phyloP scores from a whole-genome alignment of 1,284 basidiomycete species.

The Marasmius oreades region DNA sequence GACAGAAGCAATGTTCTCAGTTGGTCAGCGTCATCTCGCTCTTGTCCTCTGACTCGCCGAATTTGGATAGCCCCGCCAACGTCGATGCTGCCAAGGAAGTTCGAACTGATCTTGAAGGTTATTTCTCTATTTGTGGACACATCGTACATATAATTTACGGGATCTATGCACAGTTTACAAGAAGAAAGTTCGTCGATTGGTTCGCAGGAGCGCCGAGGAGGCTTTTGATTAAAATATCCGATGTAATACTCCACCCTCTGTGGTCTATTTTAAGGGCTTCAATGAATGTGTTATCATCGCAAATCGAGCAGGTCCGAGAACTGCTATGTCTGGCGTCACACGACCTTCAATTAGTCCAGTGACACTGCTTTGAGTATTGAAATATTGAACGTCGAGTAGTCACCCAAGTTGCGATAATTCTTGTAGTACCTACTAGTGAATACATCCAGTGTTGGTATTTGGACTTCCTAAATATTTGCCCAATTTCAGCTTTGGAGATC shows the following conservation, averaged over 20 bases:
- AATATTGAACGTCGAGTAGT: no score
- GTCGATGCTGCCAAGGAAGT: constrained; percentile 95
- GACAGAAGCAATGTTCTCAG: constrained; percentile 46
- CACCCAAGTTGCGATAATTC: no score
- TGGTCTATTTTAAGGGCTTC: no score
- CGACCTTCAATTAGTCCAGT: no score
- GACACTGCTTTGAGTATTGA: no score
- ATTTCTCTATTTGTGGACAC: constrained; percentile 18
- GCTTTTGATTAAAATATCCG: constrained; percentile 56
- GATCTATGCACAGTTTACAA: constrained; percentile 57
- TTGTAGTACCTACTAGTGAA: no score
- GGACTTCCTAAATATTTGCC: no score
- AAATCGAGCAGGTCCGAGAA: no score
- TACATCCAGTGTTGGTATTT: no score
- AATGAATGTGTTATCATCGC: no score
- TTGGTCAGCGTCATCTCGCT: constrained; percentile 96
- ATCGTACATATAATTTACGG: constrained; percentile 5
- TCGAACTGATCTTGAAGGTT: constrained; percentile 68
- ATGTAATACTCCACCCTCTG: background rate
- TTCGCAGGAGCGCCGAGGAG: constrained; percentile 83
- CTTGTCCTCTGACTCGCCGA: constrained; percentile 88
- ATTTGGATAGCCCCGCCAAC: constrained; percentile 94
- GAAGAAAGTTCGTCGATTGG: constrained; percentile 91
- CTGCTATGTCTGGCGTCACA: no score
- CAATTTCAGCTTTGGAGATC: no score